Conservation (phyloP, 1,284 basidiomycete species). For the Cystobasidium slooffiae region DNA sequence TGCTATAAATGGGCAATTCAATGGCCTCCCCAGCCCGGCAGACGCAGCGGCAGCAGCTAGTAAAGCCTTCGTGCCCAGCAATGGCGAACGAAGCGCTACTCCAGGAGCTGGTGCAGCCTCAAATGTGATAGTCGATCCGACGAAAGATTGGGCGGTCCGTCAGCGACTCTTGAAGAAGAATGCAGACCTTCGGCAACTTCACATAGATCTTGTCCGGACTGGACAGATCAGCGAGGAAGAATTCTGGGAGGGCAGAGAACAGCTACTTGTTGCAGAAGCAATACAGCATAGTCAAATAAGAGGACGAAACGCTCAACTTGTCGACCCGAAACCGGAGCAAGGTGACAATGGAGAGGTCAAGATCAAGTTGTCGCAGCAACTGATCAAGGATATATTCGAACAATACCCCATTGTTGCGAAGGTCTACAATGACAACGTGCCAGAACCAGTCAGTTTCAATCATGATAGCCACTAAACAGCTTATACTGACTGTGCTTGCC, state of each 20-base stretch:
- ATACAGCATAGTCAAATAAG: slow-evolving; percentile 63
- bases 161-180: slow-evolving; percentile 78
- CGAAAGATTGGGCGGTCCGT: slow-evolving; percentile 59
- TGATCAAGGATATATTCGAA: slow-evolving; percentile 94
- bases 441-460: slow-evolving; percentile 66
- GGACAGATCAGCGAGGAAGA: slow-evolving; percentile 86
- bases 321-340: slow-evolving; percentile 84
- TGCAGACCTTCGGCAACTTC: slow-evolving; percentile 74
- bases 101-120: not conserved
- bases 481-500: slow-evolving; percentile 24
- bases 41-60: slow-evolving; percentile 21
- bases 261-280: slow-evolving; percentile 71
- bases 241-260: slow-evolving; percentile 93
- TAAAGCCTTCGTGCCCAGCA: slow-evolving; percentile 17
- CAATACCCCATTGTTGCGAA: slow-evolving; percentile 93
- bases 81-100: slow-evolving; percentile 18
- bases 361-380: slow-evolving; percentile 88
- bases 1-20: slow-evolving; percentile 29
- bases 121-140: slow-evolving; percentile 17
- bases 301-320: slow-evolving; percentile 80
- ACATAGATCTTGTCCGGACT: slow-evolving; percentile 80
- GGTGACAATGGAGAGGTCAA: slow-evolving; percentile 76
- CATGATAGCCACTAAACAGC: not conserved
- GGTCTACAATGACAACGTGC: slow-evolving; percentile 92
- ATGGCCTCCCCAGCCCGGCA: slow-evolving; percentile 34